phyloP scores from a whole-genome alignment of 1,284 basidiomycete species.

The Sutorius eximius region DNA sequence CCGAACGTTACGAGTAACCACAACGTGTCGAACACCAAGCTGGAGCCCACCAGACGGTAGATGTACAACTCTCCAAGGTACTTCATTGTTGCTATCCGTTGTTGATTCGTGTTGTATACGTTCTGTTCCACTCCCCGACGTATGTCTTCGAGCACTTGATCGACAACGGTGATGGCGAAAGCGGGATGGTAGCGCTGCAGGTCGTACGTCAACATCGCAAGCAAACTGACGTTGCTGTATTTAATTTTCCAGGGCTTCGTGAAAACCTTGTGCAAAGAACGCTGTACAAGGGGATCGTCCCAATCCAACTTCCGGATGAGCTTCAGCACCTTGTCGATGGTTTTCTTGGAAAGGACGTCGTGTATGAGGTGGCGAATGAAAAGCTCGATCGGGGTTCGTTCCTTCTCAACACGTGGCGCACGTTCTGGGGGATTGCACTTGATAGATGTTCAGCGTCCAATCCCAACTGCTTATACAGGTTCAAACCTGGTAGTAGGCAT shows the following conservation, averaged over 20 bases:
- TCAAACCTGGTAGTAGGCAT: slow-evolving; percentile 93
- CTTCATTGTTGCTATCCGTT: slow-evolving; percentile 86
- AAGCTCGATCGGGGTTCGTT: slow-evolving; percentile 84
- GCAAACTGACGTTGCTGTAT: slow-evolving; percentile 85
- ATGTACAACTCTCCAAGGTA: slow-evolving; percentile 98
- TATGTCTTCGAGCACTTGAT: slow-evolving; percentile 93
- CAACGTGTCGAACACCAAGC: slow-evolving; percentile 89
- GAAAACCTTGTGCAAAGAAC: slow-evolving; percentile 76
- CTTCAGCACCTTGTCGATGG: slow-evolving; percentile 91
- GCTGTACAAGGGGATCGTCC: slow-evolving; percentile 69
- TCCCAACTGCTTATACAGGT: neutral
- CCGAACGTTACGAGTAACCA: slow-evolving; percentile 97
- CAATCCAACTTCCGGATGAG: slow-evolving; percentile 93
- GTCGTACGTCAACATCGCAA: slow-evolving; percentile 93
- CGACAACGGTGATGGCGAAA: slow-evolving; percentile 87
- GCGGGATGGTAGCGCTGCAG: slow-evolving; percentile 89
- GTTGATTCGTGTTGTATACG: slow-evolving; percentile 93
- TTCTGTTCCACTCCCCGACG: slow-evolving; percentile 92
- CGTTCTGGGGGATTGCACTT: slow-evolving; percentile 98
- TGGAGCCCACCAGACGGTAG: slow-evolving; percentile 88
- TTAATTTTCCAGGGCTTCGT: slow-evolving; percentile 97
- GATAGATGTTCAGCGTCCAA: slow-evolving; percentile 10
- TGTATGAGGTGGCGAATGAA: slow-evolving; percentile 94
- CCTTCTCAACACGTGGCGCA: slow-evolving; percentile 79
- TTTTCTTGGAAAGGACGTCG: slow-evolving; percentile 87